Evolutionary conservation across 192 early-diverging fungal species (phyloP), one percentile per base, ranked within the genome.

Genomic region (Gamsiella multidivaricata): DNA sequence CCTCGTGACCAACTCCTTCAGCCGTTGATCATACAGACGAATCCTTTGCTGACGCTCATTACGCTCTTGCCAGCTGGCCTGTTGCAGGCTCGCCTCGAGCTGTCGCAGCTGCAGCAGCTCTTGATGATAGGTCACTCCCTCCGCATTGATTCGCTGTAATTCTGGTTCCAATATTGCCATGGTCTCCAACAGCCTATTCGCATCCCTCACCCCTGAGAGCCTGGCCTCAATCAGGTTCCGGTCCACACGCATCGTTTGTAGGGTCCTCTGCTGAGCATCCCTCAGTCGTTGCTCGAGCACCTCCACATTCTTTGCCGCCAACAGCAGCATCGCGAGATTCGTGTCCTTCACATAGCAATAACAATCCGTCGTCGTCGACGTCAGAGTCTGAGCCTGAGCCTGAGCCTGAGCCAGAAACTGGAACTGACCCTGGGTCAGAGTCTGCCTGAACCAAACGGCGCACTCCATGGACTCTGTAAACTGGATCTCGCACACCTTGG

Each of bases 401-500:
- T n/a, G n/a, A n/a, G n/a, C n/a, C n/a, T n/a, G n/a, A n/a, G n/a
- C n/a, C n/a, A n/a, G n/a, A n/a, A n/a, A n/a, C n/a, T n/a, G n/a
- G n/a, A n/a, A n/a, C n/a, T n/a, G n/a, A n/a, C n/a, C n/a, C n/a
- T n/a, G n/a, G n/a, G n/a, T n/a, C n/a, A n/a, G n/a, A n/a, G n/a
- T n/a, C n/a, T n/a, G n/a, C n/a, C n/a, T n/a, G n/a, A n/a, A n/a
- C n/a, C n/a, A n/a, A n/a, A 45, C 12, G 25, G 22, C 25, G 52
- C 60, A 46, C 9, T 49, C 50, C 9, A 28, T 59, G 5, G 15
- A 4, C 11, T 23, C 20, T 25, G 28, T 8, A 51, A 41, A 61
- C 0, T 47, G 51, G 17, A 70, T 45, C 29, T 56, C 67, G 39
- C 47, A 33, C 1, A 75, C 46, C 32, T 67, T 46, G 42, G 58